These are phyloP conservation scores for Claviceps sp. DNA, from an alignment of 2,329 filamentous ascomycete genomes.

Conservation along the genomic window DNA sequence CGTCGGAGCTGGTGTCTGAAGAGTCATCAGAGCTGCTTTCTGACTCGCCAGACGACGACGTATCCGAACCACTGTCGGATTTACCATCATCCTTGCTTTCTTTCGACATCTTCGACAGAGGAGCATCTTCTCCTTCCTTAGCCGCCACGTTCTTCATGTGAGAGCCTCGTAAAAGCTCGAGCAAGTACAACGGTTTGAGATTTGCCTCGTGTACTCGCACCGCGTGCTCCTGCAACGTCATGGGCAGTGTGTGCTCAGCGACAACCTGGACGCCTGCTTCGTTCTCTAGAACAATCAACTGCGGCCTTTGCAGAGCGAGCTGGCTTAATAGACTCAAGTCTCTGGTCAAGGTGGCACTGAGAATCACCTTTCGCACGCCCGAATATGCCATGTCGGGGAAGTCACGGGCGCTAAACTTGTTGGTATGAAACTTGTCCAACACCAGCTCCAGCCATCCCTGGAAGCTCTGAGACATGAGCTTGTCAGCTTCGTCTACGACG, in stretches of 20 bases:
- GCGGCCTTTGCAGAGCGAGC: constrained; percentile 59
- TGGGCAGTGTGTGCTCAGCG: constrained; percentile 44
- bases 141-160: constrained; percentile 25
- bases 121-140: background rate
- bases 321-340: constrained; percentile 70
- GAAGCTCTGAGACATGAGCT: constrained; percentile 79
- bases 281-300: constrained; percentile 61
- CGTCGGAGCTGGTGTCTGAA: constrained; percentile 21
- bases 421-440: constrained; percentile 43
- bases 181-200: constrained; percentile 72
- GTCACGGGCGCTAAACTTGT: constrained; percentile 37
- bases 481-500: constrained; percentile 87
- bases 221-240: constrained; percentile 48
- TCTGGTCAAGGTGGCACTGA: constrained; percentile 85
- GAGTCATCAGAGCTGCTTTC: constrained; percentile 18
- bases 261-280: constrained; percentile 30
- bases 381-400: constrained; percentile 37
- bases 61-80: background rate
- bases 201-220: constrained; percentile 55
- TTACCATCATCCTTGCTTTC: background rate
- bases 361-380: constrained; percentile 63
- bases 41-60: constrained; percentile 13
- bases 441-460: constrained; percentile 77
- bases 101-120: background rate
- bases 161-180: constrained; percentile 54